Evolutionary conservation across 495 filamentous ascomycete species (phyloP).

Genomic region (Lophiotrema nucula): DNA sequence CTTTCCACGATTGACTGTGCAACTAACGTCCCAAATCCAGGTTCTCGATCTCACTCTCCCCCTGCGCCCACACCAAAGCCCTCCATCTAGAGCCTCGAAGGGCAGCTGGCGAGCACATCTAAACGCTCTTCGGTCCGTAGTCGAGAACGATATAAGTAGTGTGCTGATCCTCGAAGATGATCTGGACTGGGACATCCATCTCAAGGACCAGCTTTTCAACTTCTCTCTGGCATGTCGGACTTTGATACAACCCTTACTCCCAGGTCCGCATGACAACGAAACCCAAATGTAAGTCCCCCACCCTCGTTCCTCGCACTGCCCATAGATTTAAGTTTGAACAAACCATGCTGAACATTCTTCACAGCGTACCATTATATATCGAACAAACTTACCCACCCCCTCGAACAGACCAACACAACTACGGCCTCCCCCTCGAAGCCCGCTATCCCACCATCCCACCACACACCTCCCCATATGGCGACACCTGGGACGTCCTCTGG

Average conservation of each 20-base stretch:
- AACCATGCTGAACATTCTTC: neutral
- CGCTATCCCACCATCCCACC: slow-evolving; percentile 37
- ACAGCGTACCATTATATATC: slow-evolving; percentile 10
- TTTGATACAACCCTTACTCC: slow-evolving; percentile 38
- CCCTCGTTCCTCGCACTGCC: too few species aligned
- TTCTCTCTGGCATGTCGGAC: slow-evolving; percentile 48
- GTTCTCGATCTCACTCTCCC: slow-evolving; percentile 45
- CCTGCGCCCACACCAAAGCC: slow-evolving; percentile 7
- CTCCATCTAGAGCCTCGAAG: slow-evolving; percentile 1
- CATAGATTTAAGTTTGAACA: too few species aligned
- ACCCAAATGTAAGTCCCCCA: neutral
- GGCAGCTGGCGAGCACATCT: slow-evolving; percentile 47
- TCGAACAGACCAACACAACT: neutral
- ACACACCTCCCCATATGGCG: slow-evolving; percentile 53
- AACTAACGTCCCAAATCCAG: too few species aligned
- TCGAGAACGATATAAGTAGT: slow-evolving; percentile 41
- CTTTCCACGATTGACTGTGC: too few species aligned
- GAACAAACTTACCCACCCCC: slow-evolving; percentile 11
- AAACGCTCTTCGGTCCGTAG: slow-evolving; percentile 37
- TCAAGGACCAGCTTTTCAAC: slow-evolving; percentile 50
- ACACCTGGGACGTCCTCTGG: slow-evolving; percentile 46
- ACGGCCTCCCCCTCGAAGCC: slow-evolving; percentile 6
- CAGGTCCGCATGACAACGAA: neutral
- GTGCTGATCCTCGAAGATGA: slow-evolving; percentile 61
- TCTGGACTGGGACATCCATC: slow-evolving; percentile 55